Percentiles rank a stretch among this genome's conserved stretches.
Evolutionary conservation across 73 alveolate species (phyloP).

Genomic region (Effrenium voratum): DNA sequence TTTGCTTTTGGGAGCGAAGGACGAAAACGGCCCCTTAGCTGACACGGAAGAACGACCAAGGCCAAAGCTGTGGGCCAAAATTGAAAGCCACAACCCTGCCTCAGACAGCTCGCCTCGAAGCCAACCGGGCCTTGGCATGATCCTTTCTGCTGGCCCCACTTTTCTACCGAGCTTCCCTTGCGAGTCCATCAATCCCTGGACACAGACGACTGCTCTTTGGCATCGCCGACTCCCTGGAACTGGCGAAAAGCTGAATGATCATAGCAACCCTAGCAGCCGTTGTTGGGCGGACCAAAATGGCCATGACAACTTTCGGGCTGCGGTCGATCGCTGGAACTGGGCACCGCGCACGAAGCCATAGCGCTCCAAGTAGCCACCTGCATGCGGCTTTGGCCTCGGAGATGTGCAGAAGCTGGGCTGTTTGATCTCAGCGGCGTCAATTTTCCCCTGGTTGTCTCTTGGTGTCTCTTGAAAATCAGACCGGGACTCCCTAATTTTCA

Average conservation of each 20-base stretch:
- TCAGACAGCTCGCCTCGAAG: conserved; percentile 60
- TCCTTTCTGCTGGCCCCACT: too few relatives aligned
- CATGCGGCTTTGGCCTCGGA: conserved; percentile 56
- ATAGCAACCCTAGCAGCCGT: neutral
- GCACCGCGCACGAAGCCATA: conserved; percentile 77
- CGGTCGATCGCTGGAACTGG: too few relatives aligned
- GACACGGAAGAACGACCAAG: neutral
- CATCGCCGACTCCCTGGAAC: too few relatives aligned
- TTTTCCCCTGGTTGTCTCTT: too few relatives aligned
- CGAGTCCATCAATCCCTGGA: too few relatives aligned
- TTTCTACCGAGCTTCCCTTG: too few relatives aligned
- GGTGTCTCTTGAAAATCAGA: too few relatives aligned
- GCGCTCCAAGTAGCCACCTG: conserved; percentile 74
- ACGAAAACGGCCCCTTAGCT: too few relatives aligned
- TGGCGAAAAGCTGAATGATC: neutral
- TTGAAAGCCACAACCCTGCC: neutral
- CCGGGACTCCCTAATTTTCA: too few relatives aligned
- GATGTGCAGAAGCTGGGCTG: neutral
- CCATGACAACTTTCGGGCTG: too few relatives aligned
- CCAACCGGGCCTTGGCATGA: conserved; percentile 90
- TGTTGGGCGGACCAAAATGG: neutral
- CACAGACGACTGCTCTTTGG: too few relatives aligned
- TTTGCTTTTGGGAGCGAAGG: too few relatives aligned
- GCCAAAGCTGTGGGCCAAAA: neutral
- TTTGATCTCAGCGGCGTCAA: neutral